Evolutionary conservation across 78 protist genomes (phyloP), one percentile per base, ranked within the genome.

Genomic region (Dictyostelium intermedium): DNA sequence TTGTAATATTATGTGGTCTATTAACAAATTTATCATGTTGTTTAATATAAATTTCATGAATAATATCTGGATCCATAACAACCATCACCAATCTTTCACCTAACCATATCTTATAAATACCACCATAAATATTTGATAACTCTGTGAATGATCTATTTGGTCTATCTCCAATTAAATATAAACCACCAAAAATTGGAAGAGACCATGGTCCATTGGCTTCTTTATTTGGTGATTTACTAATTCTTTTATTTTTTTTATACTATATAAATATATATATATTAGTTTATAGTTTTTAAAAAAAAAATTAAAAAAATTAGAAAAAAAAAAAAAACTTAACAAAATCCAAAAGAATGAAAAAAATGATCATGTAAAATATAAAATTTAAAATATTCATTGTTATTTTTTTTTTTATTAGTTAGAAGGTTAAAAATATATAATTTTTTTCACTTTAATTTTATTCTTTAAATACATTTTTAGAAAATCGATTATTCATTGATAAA

Each of bases 181-280:
- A 35, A 47, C 73, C 77, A 53, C 91, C 91, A 73, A 85, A n/a
- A 20, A 85, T 74, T 30, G 91, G 91, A 9, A 73, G 60, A n/a
- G 76, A 79, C 30, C 18, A 20, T 70, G 91, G 91, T 69, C 91
- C 91, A n/a, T 69, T 84, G 27, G 47, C 30, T 39, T 63, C 50
- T 27, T 45, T 53, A 23, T 84, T 84, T 63, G 66, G 27, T 56
- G 66, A 56, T 56, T 56, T 56, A 56, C 32, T 23, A 20, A 14
- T 20, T 30, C 32, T 37, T 76, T 76, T 76, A 76, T 76, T 37
- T 23, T 76, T 76, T 39, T 76, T 37, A 70, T 30, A 70, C 66
- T 56, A 14, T 56, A 20, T 14, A 50, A 50, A 50, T 11, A 14
- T 13, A 1, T n/a, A n/a, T n/a, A 1, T 11, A 14, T 50, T 11